Evolutionary conservation across 345 rosid species (phyloP), one percentile per base, ranked within the genome.

Genomic region (Chamaenerion angustifolium): DNA sequence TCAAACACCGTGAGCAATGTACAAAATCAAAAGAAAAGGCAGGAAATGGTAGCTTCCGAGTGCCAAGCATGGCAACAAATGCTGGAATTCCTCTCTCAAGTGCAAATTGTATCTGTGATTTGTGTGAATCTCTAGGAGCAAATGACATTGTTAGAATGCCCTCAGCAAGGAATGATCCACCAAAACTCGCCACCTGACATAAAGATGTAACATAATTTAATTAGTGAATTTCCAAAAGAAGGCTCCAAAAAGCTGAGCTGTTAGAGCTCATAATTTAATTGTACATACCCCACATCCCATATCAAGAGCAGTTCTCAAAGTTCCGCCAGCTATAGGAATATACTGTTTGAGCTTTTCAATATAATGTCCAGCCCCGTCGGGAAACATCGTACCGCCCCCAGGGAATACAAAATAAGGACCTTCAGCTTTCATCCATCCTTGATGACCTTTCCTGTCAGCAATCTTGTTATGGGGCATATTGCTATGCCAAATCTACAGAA

Each of bases 61-160:
- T 88, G 74, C 96, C 99, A 63, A 93, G 95, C 95, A 88, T 93
- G 55, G 96, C 96, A 58, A 88, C 94, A 75, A 88, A 82, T 11
- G 99, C 94, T 0, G 96, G 99, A 52, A 88, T 71, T 63, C 99
- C 99, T 77, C 96, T 80, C 68, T 88, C 96, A 56, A 88, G 57
- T 0, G 99, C 95, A 56, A 93, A 88, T 15, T 93, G 96, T 71
- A 93, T 84, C 61, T 85, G 99, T 1, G 99, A 49, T 72, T 93
- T 85, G 57, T 93, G 99, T 0, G 96, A 88, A 70, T 88, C 99
- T 71, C 96, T 79, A 5, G 96, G 98, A 52, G 96, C 96, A 70
- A 92, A 84, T 0, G 99, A 93, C 60, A 93, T 77, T 0, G 94
- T 62, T 48, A 77, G 64, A 58, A 88, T 79, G 57, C 87, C 84